Evolutionary conservation across 257 asterid genomes (phyloP), one percentile per base, ranked within the genome.

Genomic region (Nicotiana noctiflora): DNA sequence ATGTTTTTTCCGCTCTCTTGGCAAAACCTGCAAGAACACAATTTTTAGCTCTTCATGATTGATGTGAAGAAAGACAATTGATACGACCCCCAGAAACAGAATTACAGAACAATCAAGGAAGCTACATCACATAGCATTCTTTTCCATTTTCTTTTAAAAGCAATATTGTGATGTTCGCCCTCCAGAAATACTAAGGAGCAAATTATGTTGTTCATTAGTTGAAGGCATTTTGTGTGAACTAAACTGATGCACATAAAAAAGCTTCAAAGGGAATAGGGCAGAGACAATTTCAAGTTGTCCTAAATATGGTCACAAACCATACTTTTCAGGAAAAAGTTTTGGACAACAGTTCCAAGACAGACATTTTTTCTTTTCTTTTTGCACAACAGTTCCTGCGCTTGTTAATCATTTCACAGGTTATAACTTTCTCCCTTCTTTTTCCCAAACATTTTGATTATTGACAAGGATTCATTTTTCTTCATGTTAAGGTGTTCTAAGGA

Each of bases 1-100:
- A 12, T 95, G 99, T 46, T 86, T 91, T 82, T 86, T 95, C 76
- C 90, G 92, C 86, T 95, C 99, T 86, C 99, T 92, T 1, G 99
- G 99, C 88, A 93, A 87, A 84, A 95, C 82, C 98, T 95, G 90
- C 78, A 82, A 74, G 23, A 12, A 68, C 61, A 46, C 14, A 63
- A 6, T 34, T 60, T 76, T 82, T 77, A 85, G 66, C 64, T 53
- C 59, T 17, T 49, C 75, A 13, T 27, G 53, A 17, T 37, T 29
- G 37, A 25, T 44, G 52, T 11, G 34, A 55, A 81, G 57, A 23
- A 12, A 68, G 40, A 72, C 59, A 51, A 51, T 49, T 49, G 55
- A 49, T 51, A 3, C 18, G 13, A 13, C 56, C 18, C 56, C 18
- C 56, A 46, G 37, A 46, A 25, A 46, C 21, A 74, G 79, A 49